A percentile compares a stretch with the other conserved stretches of the same genome.
Conservation (phyloP, 2,329 filamentous ascomycete genomes). For the Aspergillus luchuensis region DNA sequence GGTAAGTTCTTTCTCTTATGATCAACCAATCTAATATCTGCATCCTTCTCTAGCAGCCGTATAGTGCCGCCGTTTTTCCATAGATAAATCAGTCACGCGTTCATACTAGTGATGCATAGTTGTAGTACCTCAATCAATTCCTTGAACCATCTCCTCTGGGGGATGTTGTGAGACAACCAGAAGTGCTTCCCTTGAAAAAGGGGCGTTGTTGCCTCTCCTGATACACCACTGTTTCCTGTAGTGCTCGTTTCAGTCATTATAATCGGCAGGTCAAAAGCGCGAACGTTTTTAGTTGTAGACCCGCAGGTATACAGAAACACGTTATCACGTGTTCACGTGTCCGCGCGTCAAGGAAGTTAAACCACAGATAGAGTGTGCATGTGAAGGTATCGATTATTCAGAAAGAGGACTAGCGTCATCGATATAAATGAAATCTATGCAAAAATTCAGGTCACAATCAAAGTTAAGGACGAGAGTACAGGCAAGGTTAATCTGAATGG, state of each 20-base stretch:
- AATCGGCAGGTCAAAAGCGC: no score
- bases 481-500: not conserved
- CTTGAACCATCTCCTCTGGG: slow-evolving; percentile 51
- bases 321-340: slow-evolving; percentile 29
- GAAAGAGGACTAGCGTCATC: not conserved
- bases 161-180: slow-evolving; percentile 60
- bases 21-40: slow-evolving; percentile 62
- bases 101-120: not conserved
- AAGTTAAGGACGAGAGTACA: not conserved
- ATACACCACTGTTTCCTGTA: not conserved
- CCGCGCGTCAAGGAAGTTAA: slow-evolving; percentile 4
- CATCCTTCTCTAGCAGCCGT: slow-evolving; percentile 55
- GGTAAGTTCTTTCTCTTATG: slow-evolving; percentile 55
- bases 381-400: not conserved
- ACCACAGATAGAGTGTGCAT: not conserved
- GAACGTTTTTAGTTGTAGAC: not conserved
- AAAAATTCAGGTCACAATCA: not conserved
- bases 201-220: not conserved
- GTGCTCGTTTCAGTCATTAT: not conserved
- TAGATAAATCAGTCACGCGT: slow-evolving; percentile 3
- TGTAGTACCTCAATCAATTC: slow-evolving; percentile 49
- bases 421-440: not conserved
- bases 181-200: slow-evolving; percentile 60
- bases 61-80: slow-evolving; percentile 58
- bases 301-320: slow-evolving; percentile 18